A percentile compares a stretch with the other conserved stretches of the same genome.
Evolutionary conservation across 1,284 basidiomycete genomes (phyloP).

Genomic region (Malassezia nana): DNA sequence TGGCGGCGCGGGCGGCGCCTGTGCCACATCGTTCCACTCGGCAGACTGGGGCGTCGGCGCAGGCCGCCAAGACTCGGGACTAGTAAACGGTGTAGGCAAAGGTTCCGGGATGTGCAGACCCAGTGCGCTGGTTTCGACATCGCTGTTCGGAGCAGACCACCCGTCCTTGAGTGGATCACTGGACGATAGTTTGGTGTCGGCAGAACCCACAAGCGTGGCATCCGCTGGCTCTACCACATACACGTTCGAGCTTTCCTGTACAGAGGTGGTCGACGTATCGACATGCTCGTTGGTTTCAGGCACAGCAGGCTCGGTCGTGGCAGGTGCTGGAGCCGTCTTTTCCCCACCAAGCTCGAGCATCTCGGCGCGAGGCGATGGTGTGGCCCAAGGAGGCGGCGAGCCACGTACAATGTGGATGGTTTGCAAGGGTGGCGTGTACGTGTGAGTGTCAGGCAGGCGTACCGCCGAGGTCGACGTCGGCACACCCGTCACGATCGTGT

Average conservation of each 20-base stretch:
- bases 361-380: neutral
- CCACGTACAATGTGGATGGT: slow-evolving; percentile 9
- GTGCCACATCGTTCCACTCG: no score
- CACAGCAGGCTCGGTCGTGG: neutral
- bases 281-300: neutral
- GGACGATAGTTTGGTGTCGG: neutral
- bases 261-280: neutral
- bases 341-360: neutral
- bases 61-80: neutral
- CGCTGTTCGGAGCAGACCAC: neutral
- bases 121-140: neutral
- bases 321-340: no score
- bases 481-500: neutral
- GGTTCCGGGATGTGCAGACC: neutral
- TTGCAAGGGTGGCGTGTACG: slow-evolving; percentile 3
- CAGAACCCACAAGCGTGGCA: neutral
- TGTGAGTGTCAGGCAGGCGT: neutral
- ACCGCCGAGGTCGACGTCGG: neutral
- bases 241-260: neutral
- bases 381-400: slow-evolving; percentile 4
- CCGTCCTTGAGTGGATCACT: neutral
- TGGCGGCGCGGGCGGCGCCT: no score
- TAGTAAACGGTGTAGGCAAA: neutral
- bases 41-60: no score
- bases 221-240: neutral